Percentiles rank a stretch among this genome's conserved stretches.
Evolutionary conservation across 2,329 filamentous ascomycete species (phyloP).

Genomic region (Epichloe gansuensis): DNA sequence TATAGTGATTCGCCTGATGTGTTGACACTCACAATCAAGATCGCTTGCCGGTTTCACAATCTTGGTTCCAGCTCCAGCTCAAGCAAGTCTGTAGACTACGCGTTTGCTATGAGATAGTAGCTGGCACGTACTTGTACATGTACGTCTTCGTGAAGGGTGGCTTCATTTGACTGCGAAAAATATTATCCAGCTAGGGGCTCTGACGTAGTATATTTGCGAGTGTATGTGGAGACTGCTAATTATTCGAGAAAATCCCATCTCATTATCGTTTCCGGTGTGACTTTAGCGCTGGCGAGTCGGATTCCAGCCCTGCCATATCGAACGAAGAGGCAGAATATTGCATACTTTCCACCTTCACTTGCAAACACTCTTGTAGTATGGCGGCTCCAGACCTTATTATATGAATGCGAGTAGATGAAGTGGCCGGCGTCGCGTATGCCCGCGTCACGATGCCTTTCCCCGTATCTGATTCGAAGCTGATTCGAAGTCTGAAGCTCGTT

Average conservation of each 20-base stretch:
- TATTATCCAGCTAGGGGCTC: neutral
- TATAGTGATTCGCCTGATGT: neutral
- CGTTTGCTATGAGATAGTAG: neutral
- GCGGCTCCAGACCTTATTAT: neutral
- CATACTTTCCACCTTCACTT: neutral
- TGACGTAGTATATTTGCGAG: neutral
- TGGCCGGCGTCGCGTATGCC: neutral
- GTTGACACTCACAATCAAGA: neutral
- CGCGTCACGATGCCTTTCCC: neutral
- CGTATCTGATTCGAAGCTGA: neutral
- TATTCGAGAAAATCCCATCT: neutral
- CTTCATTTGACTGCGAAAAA: neutral
- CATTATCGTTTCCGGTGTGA: neutral
- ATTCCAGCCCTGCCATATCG: neutral
- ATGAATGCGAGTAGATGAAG: neutral
- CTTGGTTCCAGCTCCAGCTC: neutral
- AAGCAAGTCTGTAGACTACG: neutral
- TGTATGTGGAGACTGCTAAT: neutral
- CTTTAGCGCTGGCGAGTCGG: neutral
- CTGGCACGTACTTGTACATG: neutral
- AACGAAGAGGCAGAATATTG: neutral
- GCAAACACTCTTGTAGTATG: neutral
- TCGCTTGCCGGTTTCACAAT: neutral
- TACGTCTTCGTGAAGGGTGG: neutral
- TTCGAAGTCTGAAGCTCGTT: too few species aligned